Conservation (phyloP, 2,329 filamentous ascomycete genomes). For the Claviceps monticola region DNA sequence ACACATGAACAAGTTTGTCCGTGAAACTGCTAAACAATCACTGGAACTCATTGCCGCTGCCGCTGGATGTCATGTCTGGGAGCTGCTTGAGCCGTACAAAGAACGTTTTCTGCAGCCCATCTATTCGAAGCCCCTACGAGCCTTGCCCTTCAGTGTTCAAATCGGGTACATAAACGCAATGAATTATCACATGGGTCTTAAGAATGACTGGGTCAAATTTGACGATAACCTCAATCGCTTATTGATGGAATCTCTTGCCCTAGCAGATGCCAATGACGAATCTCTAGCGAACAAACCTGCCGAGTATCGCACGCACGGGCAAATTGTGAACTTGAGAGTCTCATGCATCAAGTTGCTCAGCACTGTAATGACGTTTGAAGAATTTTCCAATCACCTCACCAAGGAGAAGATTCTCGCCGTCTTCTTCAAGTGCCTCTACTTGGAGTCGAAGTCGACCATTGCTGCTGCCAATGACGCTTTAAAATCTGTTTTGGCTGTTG, state of each 20-base stretch:
- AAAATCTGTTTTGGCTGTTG: conserved; percentile 74
- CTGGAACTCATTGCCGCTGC: conserved; percentile 71
- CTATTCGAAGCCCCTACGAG: conserved; percentile 86
- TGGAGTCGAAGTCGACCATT: conserved; percentile 81
- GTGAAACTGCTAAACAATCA: conserved; percentile 70
- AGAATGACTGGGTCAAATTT: conserved; percentile 78
- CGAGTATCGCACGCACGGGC: conserved; percentile 90
- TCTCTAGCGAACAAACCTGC: conserved; percentile 81
- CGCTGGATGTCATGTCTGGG: conserved; percentile 65
- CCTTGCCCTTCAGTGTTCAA: conserved; percentile 84
- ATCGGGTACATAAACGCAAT: conserved; percentile 98
- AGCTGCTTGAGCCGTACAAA: conserved; percentile 79
- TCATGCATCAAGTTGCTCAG: conserved; percentile 88
- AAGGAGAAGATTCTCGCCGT: conserved; percentile 71
- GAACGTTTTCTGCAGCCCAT: conserved; percentile 83
- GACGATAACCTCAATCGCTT: conserved; percentile 84
- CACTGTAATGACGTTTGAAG: conserved; percentile 83
- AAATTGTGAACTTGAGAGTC: conserved; percentile 81
- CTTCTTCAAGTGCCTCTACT: conserved; percentile 96
- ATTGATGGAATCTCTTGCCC: conserved; percentile 81
- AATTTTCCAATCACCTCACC: conserved; percentile 63
- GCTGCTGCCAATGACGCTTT: conserved; percentile 86
- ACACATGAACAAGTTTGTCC: conserved; percentile 92
- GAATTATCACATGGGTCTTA: conserved; percentile 83
- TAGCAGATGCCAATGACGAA: conserved; percentile 91